phyloP scores from a whole-genome alignment of 2,329 filamentous ascomycete genomes.

The Aspergillus spinulosporus region DNA sequence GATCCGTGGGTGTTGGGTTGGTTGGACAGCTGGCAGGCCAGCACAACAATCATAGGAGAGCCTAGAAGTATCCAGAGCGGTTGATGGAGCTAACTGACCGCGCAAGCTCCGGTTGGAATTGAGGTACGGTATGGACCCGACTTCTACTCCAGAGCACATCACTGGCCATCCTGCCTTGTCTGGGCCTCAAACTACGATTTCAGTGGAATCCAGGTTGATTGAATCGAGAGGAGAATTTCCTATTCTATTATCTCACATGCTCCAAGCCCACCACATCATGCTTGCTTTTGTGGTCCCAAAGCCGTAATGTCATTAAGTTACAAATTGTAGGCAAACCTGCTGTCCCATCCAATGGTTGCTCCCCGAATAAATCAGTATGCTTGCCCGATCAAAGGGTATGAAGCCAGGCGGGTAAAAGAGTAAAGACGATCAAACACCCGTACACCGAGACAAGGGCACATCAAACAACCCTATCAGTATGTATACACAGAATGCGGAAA shows the following conservation, averaged over 20 bases:
- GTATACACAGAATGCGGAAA: conserved; percentile 38
- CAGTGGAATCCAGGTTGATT: conserved; percentile 20
- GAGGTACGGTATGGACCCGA: not conserved
- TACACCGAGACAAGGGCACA: conserved; percentile 35
- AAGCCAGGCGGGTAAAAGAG: conserved; percentile 26
- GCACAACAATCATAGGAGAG: not conserved
- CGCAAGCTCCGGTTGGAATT: not conserved
- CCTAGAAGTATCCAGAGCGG: not conserved
- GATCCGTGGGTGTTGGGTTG: not conserved
- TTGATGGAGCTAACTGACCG: not conserved
- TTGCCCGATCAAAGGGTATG: conserved; percentile 27
- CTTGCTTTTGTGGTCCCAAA: conserved; percentile 36
- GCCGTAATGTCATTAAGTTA: conserved; percentile 44
- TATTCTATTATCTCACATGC: conserved; percentile 43
- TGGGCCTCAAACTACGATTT: not conserved
- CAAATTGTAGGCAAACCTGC: conserved; percentile 37
- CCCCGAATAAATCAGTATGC: conserved; percentile 21
- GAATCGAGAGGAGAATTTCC: conserved; percentile 45
- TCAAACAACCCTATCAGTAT: conserved; percentile 34
- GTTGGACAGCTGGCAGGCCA: conserved; percentile 1
- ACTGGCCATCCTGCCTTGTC: too few relatives aligned
- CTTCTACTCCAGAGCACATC: not conserved
- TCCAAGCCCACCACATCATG: conserved; percentile 36
- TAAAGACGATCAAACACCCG: conserved; percentile 34
- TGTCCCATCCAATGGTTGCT: conserved; percentile 24